phyloP scores from a whole-genome alignment of 176 grass and related monocot genomes.

The Carex kokanica region DNA sequence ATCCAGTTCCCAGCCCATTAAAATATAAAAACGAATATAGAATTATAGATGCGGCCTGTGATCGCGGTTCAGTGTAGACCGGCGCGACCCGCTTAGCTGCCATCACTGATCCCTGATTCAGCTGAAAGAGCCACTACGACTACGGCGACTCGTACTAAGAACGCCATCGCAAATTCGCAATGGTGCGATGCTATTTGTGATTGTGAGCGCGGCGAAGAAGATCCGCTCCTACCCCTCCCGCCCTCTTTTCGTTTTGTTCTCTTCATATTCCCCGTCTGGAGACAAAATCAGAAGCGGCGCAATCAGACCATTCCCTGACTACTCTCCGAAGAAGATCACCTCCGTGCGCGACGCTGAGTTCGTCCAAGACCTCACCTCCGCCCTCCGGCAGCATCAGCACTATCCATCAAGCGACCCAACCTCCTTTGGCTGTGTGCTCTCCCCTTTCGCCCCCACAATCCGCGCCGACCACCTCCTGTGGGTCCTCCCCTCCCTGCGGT shows the following conservation, averaged over 20 bases:
- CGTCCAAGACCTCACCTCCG: conserved; percentile 20
- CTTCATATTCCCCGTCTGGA: not conserved
- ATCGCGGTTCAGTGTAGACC: no score
- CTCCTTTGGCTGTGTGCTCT: conserved; percentile 46
- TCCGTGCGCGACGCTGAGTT: conserved; percentile 11
- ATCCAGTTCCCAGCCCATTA: no score
- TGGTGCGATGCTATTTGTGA: conserved; percentile 28
- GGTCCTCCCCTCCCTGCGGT: conserved; percentile 38
- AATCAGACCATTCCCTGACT: conserved; percentile 47
- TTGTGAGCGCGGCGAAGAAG: conserved; percentile 19
- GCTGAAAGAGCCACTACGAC: not conserved
- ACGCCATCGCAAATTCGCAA: not conserved
- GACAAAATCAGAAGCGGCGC: not conserved
- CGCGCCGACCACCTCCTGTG: conserved; percentile 38
- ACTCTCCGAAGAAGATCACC: conserved; percentile 31
- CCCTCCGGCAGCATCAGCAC: conserved; percentile 38
- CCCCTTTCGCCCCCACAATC: conserved; percentile 44
- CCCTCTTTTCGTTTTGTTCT: not conserved
- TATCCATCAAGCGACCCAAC: conserved; percentile 43
- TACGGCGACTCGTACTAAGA: not conserved
- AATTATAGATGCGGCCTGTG: no score
- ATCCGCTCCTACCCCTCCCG: not conserved
- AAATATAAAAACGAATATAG: no score
- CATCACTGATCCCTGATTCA: not conserved
- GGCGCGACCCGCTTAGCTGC: no score